Percentiles rank a stretch among this genome's conserved stretches.
Evolutionary conservation across 208 protist genomes (phyloP).

Genomic region (Acanthamoeba sp.): DNA sequence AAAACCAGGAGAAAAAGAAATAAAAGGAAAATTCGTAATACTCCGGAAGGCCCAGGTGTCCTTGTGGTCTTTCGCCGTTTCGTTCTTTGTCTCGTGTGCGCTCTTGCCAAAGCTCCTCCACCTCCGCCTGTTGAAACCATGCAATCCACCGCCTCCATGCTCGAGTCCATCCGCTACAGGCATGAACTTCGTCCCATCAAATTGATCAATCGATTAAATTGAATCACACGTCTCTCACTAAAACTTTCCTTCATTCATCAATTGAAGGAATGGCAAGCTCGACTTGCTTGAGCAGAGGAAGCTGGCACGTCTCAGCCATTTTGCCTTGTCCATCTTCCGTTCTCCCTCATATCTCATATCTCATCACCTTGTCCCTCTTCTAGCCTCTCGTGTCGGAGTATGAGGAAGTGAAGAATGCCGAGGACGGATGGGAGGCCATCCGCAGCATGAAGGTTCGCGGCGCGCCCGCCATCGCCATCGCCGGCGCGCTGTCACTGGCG

Average conservation of each 20-base stretch:
- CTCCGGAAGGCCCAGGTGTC: not conserved
- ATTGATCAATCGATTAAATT: not conserved
- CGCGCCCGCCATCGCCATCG: constrained; percentile 96
- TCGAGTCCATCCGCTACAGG: constrained; percentile 67
- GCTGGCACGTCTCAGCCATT: not conserved
- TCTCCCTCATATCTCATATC: not conserved
- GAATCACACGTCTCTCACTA: no score
- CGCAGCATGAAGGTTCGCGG: constrained; percentile 96
- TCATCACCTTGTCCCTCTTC: not conserved
- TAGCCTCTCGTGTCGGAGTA: constrained; percentile 77
- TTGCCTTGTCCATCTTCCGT: not conserved
- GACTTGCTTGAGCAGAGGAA: constrained; percentile 65
- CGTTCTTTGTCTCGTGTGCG: not conserved
- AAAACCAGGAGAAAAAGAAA: not conserved
- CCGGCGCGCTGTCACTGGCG: constrained; percentile 94
- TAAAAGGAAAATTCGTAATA: not conserved
- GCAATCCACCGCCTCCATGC: constrained; percentile 59
- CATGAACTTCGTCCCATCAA: not conserved
- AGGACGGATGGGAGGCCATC: constrained; percentile 94
- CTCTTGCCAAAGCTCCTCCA: not conserved
- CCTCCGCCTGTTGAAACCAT: not conserved
- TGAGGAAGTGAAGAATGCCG: constrained; percentile 90
- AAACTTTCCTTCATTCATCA: not conserved
- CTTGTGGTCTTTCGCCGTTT: not conserved
- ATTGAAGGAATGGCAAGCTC: constrained; percentile 32